Evolutionary conservation across 2,329 filamentous ascomycete species (phyloP), one percentile per base, ranked within the genome.

Genomic region (Diaporthe capsici): DNA sequence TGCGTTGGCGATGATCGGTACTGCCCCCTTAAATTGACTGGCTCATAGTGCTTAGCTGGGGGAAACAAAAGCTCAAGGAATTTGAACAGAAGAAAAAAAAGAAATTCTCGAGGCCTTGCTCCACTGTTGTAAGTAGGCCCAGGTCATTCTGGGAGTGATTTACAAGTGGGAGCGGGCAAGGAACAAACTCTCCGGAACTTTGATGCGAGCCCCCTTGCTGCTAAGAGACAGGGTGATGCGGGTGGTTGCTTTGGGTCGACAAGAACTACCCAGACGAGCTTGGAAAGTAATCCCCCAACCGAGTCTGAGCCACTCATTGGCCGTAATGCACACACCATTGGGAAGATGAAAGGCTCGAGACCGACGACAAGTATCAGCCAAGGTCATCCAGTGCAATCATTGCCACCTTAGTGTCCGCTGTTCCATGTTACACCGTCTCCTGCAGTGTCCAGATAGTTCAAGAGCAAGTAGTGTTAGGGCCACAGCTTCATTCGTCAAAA

Each of bases 401-500:
- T 39, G 31, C 9, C 6, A 13, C 10, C 4, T 22, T 70, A 6
- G 17, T 31, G 65, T 55, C 49, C 37, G 12, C n/a, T 13, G 34
- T 22, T 42, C 37, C 49, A 28, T 28, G 49, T 70, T 70, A 28
- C 49, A 70, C 65, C 17, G 31, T 53, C 65, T 55, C 20, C 65
- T 39, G 65, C 34, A 22, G 8, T 70, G 8, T 55, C 17, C 65
- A 53, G 49, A 70, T 70, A 39, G 37, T 39, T 4, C 37, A 70
- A 70, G 65, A 31, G 4, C 37, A 13, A 7, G 61, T 12, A 4
- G 13, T 42, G 49, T 22, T 13, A 9, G 15, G 34, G 4, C 15
- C n/a, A n/a, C 5, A 42, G 65, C 65, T 55, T 25, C 49, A 70
- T 70, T 70, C 65, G 65, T 55, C 65, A 42, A 22, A 28, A 3